A percentile compares a stretch with the other conserved stretches of the same genome.
phyloP scores from a whole-genome alignment of 192 early-diverging fungal species.

The Obelidium mucronatum region DNA sequence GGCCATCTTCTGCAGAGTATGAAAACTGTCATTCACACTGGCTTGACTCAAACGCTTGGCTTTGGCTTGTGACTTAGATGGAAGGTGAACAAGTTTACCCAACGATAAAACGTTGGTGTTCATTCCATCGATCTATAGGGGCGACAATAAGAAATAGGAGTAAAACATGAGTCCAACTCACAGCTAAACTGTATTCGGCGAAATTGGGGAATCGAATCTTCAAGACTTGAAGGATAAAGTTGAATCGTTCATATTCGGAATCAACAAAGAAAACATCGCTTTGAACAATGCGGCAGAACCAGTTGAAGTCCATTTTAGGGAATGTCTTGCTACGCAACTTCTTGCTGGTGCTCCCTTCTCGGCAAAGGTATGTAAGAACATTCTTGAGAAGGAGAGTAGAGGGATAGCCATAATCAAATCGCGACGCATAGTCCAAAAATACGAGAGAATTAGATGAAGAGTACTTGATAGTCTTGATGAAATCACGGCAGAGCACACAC shows the following conservation, averaged over 20 bases:
- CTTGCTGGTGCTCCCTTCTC: slow-evolving; percentile 11
- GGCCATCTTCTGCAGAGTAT: slow-evolving; percentile 8
- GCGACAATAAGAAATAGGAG: not conserved
- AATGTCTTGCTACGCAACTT: slow-evolving; percentile 19
- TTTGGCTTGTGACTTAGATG: slow-evolving; percentile 14
- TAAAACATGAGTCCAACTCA: not conserved
- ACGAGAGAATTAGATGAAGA: slow-evolving; percentile 6
- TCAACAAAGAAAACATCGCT: slow-evolving; percentile 28
- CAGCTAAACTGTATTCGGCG: slow-evolving; percentile 13
- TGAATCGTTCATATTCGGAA: slow-evolving; percentile 10
- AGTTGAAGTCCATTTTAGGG: slow-evolving; percentile 28
- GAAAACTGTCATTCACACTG: slow-evolving; percentile 9
- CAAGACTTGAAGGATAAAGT: slow-evolving; percentile 26
- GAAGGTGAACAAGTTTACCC: slow-evolving; percentile 23
- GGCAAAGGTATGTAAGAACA: slow-evolving; percentile 20
- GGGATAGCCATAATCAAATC: slow-evolving; percentile 15
- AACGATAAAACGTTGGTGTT: slow-evolving; percentile 35
- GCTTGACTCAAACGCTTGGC: slow-evolving; percentile 12
- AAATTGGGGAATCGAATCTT: slow-evolving; percentile 30
- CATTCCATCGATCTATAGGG: slow-evolving; percentile 14
- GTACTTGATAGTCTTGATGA: slow-evolving; percentile 19
- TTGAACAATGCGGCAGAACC: slow-evolving; percentile 27
- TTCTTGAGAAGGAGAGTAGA: slow-evolving; percentile 8
- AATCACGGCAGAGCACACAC: not conserved
- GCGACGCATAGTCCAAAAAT: slow-evolving; percentile 27